Conservation (phyloP, 2,329 filamentous ascomycete genomes). For the Penicillium capsulatum region DNA sequence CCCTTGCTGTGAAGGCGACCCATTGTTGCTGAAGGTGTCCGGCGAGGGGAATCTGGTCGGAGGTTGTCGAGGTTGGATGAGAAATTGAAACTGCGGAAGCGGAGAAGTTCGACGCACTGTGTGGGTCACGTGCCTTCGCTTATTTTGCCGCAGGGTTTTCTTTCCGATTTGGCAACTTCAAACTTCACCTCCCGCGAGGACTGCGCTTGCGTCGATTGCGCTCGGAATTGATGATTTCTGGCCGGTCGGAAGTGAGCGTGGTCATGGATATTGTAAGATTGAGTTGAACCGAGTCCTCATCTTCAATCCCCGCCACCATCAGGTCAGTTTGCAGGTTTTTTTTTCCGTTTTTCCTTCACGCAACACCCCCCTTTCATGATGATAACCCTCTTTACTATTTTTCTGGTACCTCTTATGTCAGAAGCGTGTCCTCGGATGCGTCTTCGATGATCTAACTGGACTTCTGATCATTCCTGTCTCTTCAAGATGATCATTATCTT, state of each 20-base stretch:
- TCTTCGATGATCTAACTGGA: slow-evolving; percentile 76
- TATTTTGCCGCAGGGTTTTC: slow-evolving; percentile 18
- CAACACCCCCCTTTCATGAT: slow-evolving; percentile 38
- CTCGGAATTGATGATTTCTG: background rate
- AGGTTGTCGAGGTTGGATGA: slow-evolving; percentile 33
- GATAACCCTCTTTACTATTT: slow-evolving; percentile 69
- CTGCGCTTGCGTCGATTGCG: background rate
- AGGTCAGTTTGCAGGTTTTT: no score
- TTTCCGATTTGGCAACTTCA: background rate
- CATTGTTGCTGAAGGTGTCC: slow-evolving; percentile 32
- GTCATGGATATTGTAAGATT: no score
- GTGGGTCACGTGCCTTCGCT: slow-evolving; percentile 33
- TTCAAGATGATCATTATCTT: slow-evolving; percentile 2
- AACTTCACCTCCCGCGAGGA: background rate
- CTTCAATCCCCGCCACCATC: slow-evolving; percentile 1
- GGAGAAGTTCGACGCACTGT: slow-evolving; percentile 17
- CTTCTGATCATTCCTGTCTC: slow-evolving; percentile 64
- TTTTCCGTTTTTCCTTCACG: slow-evolving; percentile 32
- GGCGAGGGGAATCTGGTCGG: slow-evolving; percentile 24
- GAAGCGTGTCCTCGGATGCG: slow-evolving; percentile 47
- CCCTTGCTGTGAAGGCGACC: slow-evolving; percentile 97
- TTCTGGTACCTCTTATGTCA: slow-evolving; percentile 99
- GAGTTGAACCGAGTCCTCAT: no score
- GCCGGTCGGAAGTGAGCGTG: no score
- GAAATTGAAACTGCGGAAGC: slow-evolving; percentile 16